These are phyloP conservation scores for Fusarium nisikadoi DNA, from an alignment of 2,329 filamentous ascomycete species.

Conservation along the genomic window DNA sequence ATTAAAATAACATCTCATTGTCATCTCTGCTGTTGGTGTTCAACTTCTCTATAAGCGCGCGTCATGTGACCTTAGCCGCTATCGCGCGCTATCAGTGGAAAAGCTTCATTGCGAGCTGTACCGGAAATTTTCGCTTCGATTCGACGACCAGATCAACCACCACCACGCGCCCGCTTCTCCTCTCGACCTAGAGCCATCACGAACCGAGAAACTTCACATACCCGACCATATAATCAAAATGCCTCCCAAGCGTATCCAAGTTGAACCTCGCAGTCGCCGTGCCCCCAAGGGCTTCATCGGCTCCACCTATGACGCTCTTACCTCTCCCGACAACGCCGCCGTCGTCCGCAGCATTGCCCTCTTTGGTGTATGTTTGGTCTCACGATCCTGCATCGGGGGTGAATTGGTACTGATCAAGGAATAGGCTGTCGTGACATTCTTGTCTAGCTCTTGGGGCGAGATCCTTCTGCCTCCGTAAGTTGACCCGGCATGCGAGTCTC, in stretches of 20 bases:
- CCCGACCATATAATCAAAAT: slow-evolving; percentile 54
- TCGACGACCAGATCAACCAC: slow-evolving; percentile 18
- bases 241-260: slow-evolving; percentile 70
- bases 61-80: slow-evolving; percentile 43
- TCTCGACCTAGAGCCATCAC: slow-evolving; percentile 17
- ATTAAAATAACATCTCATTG: fast-evolving
- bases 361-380: slow-evolving; percentile 68
- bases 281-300: slow-evolving; percentile 64
- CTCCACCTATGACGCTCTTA: slow-evolving; percentile 70
- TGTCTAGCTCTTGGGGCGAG: slow-evolving; percentile 75
- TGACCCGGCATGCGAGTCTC: not conserved
- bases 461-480: slow-evolving; percentile 72
- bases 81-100: slow-evolving; percentile 24
- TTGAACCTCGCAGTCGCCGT: slow-evolving; percentile 56
- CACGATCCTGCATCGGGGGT: too few species aligned
- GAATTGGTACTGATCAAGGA: slow-evolving; percentile 4
- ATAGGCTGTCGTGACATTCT: slow-evolving; percentile 72
- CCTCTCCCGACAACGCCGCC: slow-evolving; percentile 73
- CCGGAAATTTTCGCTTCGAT: slow-evolving; percentile 40
- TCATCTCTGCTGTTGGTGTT: not conserved
- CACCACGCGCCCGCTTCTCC: slow-evolving; percentile 2
- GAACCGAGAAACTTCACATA: not conserved
- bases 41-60: not conserved
- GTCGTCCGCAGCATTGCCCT: slow-evolving; percentile 74
- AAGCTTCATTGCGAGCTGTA: slow-evolving; percentile 32